Evolutionary conservation across 805 yeast species (phyloP).

Genomic region (Naumovozyma baii): DNA sequence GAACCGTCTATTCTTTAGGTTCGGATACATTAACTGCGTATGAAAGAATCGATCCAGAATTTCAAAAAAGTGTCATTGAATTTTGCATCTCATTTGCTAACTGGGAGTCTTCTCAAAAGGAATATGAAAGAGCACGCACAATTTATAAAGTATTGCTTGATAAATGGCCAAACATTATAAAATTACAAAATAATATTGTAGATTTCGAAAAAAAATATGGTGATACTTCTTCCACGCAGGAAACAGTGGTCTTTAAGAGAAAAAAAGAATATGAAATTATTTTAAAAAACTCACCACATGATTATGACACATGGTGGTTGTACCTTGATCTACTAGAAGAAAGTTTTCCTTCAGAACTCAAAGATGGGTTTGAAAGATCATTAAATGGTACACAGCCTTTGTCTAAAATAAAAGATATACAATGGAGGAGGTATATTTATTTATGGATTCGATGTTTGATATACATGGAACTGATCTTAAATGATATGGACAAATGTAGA

Average conservation of each 20-base stretch:
- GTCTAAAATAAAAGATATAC: constrained; percentile 30
- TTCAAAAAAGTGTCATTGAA: constrained; percentile 31
- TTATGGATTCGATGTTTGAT: constrained; percentile 61
- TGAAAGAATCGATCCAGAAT: constrained; percentile 14
- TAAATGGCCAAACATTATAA: constrained; percentile 33
- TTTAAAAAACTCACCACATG: constrained; percentile 38
- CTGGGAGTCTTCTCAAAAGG: constrained; percentile 58
- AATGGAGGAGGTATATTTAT: constrained; percentile 63
- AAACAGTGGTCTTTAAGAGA: constrained; percentile 45
- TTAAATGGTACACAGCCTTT: constrained; percentile 18
- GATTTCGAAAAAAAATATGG: constrained; percentile 63
- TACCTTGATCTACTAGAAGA: constrained; percentile 46
- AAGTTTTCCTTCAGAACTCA: constrained; percentile 14
- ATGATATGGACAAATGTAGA: constrained; percentile 40
- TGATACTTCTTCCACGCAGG: constrained; percentile 41
- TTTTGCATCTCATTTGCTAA: constrained; percentile 42
- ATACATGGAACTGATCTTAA: constrained; percentile 44
- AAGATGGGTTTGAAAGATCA: constrained; percentile 10
- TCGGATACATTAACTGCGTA: constrained; percentile 40
- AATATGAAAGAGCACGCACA: constrained; percentile 52
- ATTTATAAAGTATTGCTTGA: constrained; percentile 46
- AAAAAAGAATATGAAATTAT: constrained; percentile 43
- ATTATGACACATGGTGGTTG: constrained; percentile 80
- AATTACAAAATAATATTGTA: constrained; percentile 36
- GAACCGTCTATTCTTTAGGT: constrained; percentile 60